Conservation (phyloP, 2,329 filamentous ascomycete species). For the Aspergillus japonicus region DNA sequence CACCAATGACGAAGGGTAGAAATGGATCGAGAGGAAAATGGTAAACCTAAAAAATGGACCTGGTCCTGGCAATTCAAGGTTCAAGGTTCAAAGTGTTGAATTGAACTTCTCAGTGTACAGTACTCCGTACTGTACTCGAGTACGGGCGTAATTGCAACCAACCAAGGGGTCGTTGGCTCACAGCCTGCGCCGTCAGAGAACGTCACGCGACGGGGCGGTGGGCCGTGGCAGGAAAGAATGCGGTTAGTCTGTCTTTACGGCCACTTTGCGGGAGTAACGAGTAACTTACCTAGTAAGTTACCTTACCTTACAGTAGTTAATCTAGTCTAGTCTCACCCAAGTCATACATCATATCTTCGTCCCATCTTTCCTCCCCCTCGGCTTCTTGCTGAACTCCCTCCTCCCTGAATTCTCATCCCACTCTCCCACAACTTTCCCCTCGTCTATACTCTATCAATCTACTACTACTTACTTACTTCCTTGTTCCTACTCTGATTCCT, state of each 20-base stretch:
- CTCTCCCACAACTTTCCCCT: slow-evolving; percentile 8
- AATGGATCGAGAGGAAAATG: slow-evolving; percentile 2
- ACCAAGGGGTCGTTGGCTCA: slow-evolving; percentile 19
- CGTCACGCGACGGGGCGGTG: slow-evolving; percentile 36
- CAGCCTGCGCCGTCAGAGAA: slow-evolving; percentile 30
- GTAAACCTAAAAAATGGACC: slow-evolving; percentile 7
- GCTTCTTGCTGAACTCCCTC: neutral
- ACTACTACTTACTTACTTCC: neutral
- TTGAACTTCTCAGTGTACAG: neutral
- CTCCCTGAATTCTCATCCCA: neutral
- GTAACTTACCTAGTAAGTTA: too few species aligned
- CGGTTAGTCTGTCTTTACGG: slow-evolving; percentile 23
- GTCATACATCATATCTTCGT: slow-evolving; percentile 33
- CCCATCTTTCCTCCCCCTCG: slow-evolving; percentile 11
- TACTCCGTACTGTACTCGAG: slow-evolving; percentile 1
- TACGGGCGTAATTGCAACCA: slow-evolving; percentile 20
- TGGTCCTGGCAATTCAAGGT: slow-evolving; percentile 2
- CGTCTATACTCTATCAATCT: neutral
- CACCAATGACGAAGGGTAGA: neutral
- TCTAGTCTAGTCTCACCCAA: neutral
- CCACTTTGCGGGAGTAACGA: slow-evolving; percentile 13
- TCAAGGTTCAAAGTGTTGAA: too few species aligned
- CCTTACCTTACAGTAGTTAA: too few species aligned
- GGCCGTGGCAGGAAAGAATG: slow-evolving; percentile 34
- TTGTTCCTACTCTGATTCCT: neutral